Evolutionary conservation across 2,329 filamentous ascomycete genomes (phyloP).

Genomic region (Domatiomyces catenatus): DNA sequence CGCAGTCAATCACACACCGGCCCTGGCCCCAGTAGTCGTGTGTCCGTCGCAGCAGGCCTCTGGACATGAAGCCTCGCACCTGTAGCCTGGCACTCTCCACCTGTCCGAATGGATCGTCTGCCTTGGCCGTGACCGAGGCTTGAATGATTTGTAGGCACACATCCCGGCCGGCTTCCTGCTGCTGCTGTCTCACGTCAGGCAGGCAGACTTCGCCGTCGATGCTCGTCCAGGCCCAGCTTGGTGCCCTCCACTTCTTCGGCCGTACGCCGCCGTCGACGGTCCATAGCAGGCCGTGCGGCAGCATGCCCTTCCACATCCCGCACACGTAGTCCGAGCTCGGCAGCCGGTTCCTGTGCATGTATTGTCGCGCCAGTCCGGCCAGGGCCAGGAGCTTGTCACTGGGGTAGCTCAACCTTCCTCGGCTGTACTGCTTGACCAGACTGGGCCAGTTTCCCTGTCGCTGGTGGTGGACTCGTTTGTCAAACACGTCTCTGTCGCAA

Average conservation of each 20-base stretch:
- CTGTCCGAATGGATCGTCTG: conserved; percentile 12
- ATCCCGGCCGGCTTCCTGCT: conserved; percentile 12
- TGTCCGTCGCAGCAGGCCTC: conserved; percentile 12
- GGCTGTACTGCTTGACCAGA: conserved; percentile 16
- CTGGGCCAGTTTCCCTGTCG: conserved; percentile 16
- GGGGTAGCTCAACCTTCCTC: conserved; percentile 13
- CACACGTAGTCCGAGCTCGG: conserved; percentile 13
- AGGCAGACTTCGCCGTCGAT: conserved; percentile 15
- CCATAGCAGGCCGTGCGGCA: conserved; percentile 17
- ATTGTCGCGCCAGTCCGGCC: conserved; percentile 14
- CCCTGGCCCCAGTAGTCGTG: conserved; percentile 16
- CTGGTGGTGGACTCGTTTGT: conserved; percentile 16
- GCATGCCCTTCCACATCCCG: conserved; percentile 14
- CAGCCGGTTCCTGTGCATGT: conserved; percentile 14
- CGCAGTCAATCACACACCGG: conserved; percentile 13
- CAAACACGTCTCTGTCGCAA: conserved; percentile 8
- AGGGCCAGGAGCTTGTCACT: conserved; percentile 17
- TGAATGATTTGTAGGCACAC: conserved; percentile 17
- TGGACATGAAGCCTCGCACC: conserved; percentile 16
- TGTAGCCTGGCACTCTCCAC: conserved; percentile 11
- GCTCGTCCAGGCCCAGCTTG: conserved; percentile 16
- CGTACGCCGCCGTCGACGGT: conserved; percentile 11
- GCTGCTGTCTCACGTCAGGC: conserved; percentile 6
- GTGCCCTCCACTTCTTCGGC: conserved; percentile 14
- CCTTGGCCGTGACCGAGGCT: conserved; percentile 9